Evolutionary conservation across 495 filamentous ascomycete genomes (phyloP).

Genomic region (Venustampulla echinocandica): DNA sequence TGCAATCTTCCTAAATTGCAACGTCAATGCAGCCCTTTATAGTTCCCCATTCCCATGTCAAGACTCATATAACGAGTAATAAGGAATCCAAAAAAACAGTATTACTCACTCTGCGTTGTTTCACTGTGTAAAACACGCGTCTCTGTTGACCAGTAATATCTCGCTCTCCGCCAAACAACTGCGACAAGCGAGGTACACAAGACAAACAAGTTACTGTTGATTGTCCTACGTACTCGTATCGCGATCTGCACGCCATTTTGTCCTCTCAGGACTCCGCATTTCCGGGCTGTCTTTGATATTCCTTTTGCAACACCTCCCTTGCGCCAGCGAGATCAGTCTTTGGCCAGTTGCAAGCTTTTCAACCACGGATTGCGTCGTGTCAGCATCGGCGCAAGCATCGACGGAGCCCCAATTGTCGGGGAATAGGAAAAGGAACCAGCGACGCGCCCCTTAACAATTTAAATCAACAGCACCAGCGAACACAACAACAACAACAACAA

Average conservation of each 20-base stretch:
- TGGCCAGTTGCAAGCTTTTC: too few species aligned
- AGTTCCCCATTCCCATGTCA: not conserved
- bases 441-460: not conserved
- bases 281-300: too few species aligned
- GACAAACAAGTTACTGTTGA: not conserved
- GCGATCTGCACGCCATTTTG: not conserved
- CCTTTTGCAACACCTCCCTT: too few species aligned
- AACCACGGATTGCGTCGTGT: too few species aligned
- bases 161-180: not conserved
- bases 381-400: too few species aligned
- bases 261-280: not conserved
- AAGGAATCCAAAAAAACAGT: not conserved
- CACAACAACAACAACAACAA: not conserved
- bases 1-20: not conserved
- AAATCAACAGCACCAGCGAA: not conserved
- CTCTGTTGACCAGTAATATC: not conserved
- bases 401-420: too few species aligned
- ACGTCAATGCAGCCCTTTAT: not conserved
- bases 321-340: not conserved
- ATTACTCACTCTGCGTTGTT: not conserved
- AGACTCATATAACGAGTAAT: too few species aligned
- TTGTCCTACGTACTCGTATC: not conserved
- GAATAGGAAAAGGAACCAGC: not conserved
- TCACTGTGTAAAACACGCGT: not conserved
- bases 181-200: not conserved